Base-by-base conservation (phyloP, 2,329 filamentous ascomycete genomes). In the Monilinia polystroma region DNA sequence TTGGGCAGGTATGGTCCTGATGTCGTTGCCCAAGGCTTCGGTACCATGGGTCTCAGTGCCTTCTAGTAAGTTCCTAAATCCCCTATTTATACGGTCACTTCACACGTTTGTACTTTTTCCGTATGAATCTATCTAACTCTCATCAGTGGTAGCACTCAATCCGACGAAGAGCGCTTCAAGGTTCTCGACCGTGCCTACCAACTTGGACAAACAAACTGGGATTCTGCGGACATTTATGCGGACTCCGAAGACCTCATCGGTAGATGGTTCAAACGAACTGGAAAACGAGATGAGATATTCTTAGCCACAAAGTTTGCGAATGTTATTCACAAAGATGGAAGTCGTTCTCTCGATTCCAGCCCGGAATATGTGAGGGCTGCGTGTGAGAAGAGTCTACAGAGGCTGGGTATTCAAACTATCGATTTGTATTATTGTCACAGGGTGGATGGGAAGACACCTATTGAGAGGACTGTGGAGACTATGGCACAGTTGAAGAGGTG, bases 301-400 rank as follows among this genome's bases (percentile, higher is more conserved):
- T 76, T 86, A 0, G 81, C 81, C 1, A 83, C 82, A 16, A 85
- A 85, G 68, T 85, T 84, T 68, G 82, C 76, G 20, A 76, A 75
- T 59, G 71, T 73, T 20, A 1, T 20, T 3, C n/a, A 38, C 20
- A 55, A n/a, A 8, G 63, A 66, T 26, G 57, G 59, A 14, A 38
- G 10, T 8, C n/a, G 35, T 5, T 8, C n/a, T 6, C 53, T 79
- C 20, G 72, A 80, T 66, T 78, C 75, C 41, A 77, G 75, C 5
- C 76, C 78, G 0, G 80, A 79, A 57, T 82, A 83, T 70, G 76
- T 75, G 57, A 78, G 78, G 41, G 67, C 75, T 29, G 77, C 79
- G 2, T 81, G 80, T 53, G 78, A 79, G 10, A 75, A 75, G 65
- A 80, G 77, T 47, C 73, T 84, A 52, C 71, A 73, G 66, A 73